Base-by-base conservation (phyloP, 495 filamentous ascomycete genomes). In the Annulohypoxylon moriforme region DNA sequence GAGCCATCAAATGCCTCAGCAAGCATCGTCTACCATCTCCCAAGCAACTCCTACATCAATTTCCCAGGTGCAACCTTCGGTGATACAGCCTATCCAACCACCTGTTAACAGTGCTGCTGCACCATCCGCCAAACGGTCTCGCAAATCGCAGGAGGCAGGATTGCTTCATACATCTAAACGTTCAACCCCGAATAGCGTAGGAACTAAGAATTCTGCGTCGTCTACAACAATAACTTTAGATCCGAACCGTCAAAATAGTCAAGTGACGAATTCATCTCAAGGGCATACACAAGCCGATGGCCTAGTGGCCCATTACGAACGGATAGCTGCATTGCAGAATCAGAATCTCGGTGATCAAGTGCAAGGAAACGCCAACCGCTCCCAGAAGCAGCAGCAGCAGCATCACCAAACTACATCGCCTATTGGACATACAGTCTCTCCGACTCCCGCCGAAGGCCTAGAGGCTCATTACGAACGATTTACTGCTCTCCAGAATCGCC, bases 381-480 rank as follows among this genome's bases (percentile, higher is more conserved):
- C 73, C 13, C 73, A 75, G 16, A 74, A 77, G 57, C 73, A 75
- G 59, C 75, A 72, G 18, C 72, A 75, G 18, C 73, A 75, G 24
- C 73, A 75, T n/a, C 66, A 61, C 47, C 75, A 73, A 33, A 8
- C 68, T 7, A 58, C 64, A 4, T 42, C 50, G 20, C 55, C 71
- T 4, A 69, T 76, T 22, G 71, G 73, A 4, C 64, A 55, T 18
- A 69, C 67, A 0, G 36, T 58, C 18, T 74, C 76, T 34, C 72
- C 76, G 14, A 53, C 62, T 24, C 58, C 71, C 6, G 56, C 71
- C 0, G 75, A 80, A 57, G 79, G 81, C n/a, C 64, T 83, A n/a
- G 79, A 83, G 46, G 79, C 80, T 16, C 81, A 81, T 55, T 81
- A 75, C 53, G 81, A 81, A 18, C 76, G 77, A 46, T 83, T 83